These are phyloP conservation scores for Tardiomyces blankii DNA, from an alignment of 1,139 yeast genomes.

Conservation along the genomic window DNA sequence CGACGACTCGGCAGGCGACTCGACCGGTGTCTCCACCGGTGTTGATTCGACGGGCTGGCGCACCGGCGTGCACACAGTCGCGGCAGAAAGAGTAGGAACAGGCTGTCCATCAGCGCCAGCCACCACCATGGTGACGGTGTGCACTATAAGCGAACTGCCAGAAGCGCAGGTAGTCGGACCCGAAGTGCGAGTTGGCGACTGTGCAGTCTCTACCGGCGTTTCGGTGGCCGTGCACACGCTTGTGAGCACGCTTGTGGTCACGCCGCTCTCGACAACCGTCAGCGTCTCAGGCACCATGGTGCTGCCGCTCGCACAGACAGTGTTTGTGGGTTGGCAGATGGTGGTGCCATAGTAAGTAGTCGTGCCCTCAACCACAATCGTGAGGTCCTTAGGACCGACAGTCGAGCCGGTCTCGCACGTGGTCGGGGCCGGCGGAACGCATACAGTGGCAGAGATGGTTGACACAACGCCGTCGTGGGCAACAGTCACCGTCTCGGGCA, in stretches of 20 bases:
- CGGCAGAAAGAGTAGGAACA: not conserved
- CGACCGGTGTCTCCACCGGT: too few species aligned
- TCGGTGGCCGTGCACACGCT: not conserved
- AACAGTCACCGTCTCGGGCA: not conserved
- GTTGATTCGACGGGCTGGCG: too few species aligned
- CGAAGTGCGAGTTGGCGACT: not conserved
- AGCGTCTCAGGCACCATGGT: not conserved
- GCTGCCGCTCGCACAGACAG: not conserved
- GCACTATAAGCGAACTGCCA: not conserved
- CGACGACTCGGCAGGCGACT: too few species aligned
- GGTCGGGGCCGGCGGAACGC: not conserved
- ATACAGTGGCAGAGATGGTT: not conserved
- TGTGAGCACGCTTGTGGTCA: not conserved
- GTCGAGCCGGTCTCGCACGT: not conserved
- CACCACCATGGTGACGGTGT: not conserved
- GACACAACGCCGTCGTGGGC: not conserved
- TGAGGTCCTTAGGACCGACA: not conserved
- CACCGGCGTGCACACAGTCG: not conserved
- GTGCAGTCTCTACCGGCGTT: not conserved
- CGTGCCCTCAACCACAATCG: not conserved
- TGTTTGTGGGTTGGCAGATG: not conserved
- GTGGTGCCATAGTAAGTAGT: not conserved
- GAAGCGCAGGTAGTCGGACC: not conserved
- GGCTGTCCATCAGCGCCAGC: not conserved
- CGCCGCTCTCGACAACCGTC: not conserved